Evolutionary conservation across 345 rosid genomes (phyloP), one percentile per base, ranked within the genome.

Genomic region (Mallotus nudiflorus): DNA sequence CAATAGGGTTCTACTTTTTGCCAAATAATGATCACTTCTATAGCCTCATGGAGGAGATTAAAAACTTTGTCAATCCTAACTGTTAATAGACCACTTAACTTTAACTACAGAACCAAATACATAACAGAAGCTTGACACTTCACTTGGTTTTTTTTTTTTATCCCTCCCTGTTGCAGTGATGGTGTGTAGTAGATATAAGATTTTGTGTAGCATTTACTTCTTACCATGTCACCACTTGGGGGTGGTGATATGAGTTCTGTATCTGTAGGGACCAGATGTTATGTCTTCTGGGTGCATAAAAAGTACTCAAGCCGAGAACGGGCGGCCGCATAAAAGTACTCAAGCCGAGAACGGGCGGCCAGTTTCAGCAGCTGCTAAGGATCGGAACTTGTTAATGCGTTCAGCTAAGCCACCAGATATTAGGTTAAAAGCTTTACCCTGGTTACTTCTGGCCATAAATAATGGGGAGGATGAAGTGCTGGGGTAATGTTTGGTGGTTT

Each of bases 1-100:
- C 99, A 0, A 89, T 95, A 24, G 99, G 99, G 33, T 95, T 95
- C 81, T 95, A 88, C 83, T 92, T 95, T 84, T 78, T 94, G 75
- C 98, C 97, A 0, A 93, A 93, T 68, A 93, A 93, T 31, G 87
- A 86, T 50, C 90, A 91, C 73, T 93, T 88, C 84, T 86, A 88
- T 68, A 62, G 77, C 80, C 90, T 93, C 39, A 88, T 93, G 94
- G 91, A 87, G 55, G 97, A 93, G 84, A 86, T 94, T 31, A 88
- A 79, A 44, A 81, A 68, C 85, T 94, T 94, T 58, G 86, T 94
- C 31, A 81, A 81, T 73, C 66, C 86, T 64, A 51, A 75, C 81
- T 67, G 88, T 83, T 69, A 80, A 88, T 88, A 78, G 39, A 65
- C 80, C 28, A 65, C 73, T 74, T 77, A 77, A 78, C 84, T 75